These are phyloP conservation scores for Pleurotus citrinopileatus DNA, from an alignment of 768 basidiomycete species.

Conservation along the genomic window DNA sequence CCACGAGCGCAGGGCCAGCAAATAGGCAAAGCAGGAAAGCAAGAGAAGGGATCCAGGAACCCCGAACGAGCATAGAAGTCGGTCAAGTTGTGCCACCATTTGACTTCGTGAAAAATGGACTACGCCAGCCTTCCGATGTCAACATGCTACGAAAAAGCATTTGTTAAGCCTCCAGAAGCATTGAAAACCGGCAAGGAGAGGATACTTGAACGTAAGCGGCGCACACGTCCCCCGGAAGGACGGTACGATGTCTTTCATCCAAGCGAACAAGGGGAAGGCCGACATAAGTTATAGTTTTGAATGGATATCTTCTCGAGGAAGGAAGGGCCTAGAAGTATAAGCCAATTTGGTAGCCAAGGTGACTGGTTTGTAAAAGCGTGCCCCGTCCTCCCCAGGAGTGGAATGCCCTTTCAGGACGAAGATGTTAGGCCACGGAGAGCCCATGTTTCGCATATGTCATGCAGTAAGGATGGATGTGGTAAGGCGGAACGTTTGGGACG, in stretches of 20 bases:
- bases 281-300: not conserved
- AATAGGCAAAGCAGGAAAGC: not conserved
- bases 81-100: not conserved
- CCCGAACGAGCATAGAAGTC: not conserved
- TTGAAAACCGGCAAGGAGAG: not conserved
- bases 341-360: slow-evolving; percentile 9
- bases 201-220: not conserved
- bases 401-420: too few species aligned
- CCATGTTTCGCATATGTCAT: not conserved
- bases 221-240: not conserved
- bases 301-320: not conserved
- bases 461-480: too few species aligned
- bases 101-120: not conserved
- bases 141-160: not conserved
- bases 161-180: not conserved
- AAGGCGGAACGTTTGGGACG: not conserved
- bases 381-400: not conserved
- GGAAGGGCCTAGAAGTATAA: slow-evolving; percentile 5
- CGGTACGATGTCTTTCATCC: not conserved
- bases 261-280: not conserved
- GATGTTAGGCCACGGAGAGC: not conserved
- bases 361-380: not conserved
- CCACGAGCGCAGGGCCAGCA: slow-evolving; percentile 1
- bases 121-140: not conserved
- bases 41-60: not conserved